A percentile compares a stretch with the other conserved stretches of the same genome.
Evolutionary conservation across 2,329 filamentous ascomycete genomes (phyloP).

Genomic region (Venturia oleaginea): DNA sequence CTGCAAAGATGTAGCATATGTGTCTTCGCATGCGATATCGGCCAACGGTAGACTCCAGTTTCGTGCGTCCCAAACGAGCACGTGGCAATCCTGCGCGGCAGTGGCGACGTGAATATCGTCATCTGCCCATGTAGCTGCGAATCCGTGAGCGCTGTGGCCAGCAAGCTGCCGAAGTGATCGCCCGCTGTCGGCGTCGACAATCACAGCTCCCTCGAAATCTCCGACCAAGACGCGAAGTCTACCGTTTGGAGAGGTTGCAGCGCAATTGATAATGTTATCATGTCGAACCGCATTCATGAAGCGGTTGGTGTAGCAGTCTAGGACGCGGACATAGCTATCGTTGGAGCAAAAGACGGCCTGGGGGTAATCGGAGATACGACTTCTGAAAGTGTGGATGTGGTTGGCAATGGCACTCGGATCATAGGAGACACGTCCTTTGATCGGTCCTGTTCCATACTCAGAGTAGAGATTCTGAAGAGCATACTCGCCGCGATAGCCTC

Average conservation of each 20-base stretch:
- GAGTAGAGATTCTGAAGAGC: constrained; percentile 37
- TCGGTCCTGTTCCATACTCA: constrained; percentile 25
- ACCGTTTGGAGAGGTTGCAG: constrained; percentile 61
- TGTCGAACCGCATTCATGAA: constrained; percentile 50
- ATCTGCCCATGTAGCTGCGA: constrained; percentile 71
- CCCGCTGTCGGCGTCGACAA: constrained; percentile 61
- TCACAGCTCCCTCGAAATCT: constrained; percentile 55
- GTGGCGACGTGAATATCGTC: constrained; percentile 70
- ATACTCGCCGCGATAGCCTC: constrained; percentile 50
- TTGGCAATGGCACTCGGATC: constrained; percentile 48
- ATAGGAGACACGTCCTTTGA: constrained; percentile 40
- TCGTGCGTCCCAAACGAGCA: constrained; percentile 70
- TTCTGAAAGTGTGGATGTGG: constrained; percentile 45
- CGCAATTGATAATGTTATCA: constrained; percentile 60
- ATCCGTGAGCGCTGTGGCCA: constrained; percentile 62
- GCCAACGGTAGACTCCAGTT: constrained; percentile 51
- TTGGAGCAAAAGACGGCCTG: constrained; percentile 50
- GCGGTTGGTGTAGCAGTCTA: constrained; percentile 48
- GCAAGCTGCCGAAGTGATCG: constrained; percentile 44
- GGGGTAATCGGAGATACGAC: constrained; percentile 38
- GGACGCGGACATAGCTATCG: constrained; percentile 44
- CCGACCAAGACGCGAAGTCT: constrained; percentile 66
- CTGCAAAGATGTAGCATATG: constrained; percentile 57
- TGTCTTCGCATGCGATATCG: constrained; percentile 55
- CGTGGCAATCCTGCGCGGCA: constrained; percentile 63